phyloP scores from a whole-genome alignment of 129 eudicot species.

The Mikania micrantha region DNA sequence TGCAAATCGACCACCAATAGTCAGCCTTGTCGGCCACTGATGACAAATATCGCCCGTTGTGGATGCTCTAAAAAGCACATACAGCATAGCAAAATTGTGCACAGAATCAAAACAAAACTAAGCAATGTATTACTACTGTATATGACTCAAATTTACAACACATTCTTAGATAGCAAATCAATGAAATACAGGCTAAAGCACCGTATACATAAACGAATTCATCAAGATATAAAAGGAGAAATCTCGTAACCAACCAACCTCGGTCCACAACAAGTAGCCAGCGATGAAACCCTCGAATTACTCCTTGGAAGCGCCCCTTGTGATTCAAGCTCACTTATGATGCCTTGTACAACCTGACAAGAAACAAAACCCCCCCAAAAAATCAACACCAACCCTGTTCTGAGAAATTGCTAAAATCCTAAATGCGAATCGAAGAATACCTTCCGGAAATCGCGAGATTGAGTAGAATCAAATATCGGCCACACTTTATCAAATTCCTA shows the following conservation, averaged over 20 bases:
- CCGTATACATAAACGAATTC: background rate
- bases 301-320: conserved; percentile 99
- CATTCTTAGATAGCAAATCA: background rate
- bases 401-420: background rate
- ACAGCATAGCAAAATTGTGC: background rate
- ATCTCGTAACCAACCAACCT: conserved; percentile 47
- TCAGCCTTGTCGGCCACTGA: no score
- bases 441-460: conserved; percentile 95
- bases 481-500: conserved; percentile 92
- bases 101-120: conserved; percentile 4
- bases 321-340: conserved; percentile 89
- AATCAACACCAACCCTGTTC: conserved; percentile 3
- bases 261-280: conserved; percentile 98
- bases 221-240: background rate
- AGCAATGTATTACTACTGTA: background rate
- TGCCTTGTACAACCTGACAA: conserved; percentile 78
- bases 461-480: conserved; percentile 93
- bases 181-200: background rate
- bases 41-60: no score
- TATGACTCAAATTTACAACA: background rate
- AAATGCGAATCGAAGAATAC: conserved; percentile 22
- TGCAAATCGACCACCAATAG: no score
- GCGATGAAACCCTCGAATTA: conserved; percentile 97
- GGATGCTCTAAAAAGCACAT: background rate
- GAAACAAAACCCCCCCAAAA: conserved; percentile 11